These are phyloP conservation scores for Multifurca ochricompacta DNA, from an alignment of 768 basidiomycete genomes.

Conservation along the genomic window DNA sequence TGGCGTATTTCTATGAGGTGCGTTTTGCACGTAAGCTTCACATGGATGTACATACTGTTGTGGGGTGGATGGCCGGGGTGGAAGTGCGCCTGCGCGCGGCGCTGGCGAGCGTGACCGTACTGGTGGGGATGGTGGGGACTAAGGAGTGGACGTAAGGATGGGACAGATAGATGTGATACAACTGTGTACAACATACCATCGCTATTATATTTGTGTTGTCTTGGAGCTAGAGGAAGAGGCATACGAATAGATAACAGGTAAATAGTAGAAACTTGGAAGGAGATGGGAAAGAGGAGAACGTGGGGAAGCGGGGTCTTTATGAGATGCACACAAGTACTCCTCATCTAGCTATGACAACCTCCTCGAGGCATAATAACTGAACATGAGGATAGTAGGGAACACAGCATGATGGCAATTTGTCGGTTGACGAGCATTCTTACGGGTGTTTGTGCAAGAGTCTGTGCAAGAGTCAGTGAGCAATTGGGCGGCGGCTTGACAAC, in stretches of 20 bases:
- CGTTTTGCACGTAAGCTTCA: background rate
- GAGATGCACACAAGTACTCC: background rate
- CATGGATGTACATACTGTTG: background rate
- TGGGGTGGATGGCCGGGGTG: background rate
- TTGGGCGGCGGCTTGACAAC: too few relatives aligned
- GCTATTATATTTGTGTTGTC: background rate
- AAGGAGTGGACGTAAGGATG: background rate
- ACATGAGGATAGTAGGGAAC: background rate
- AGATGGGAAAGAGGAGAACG: background rate
- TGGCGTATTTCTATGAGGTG: background rate
- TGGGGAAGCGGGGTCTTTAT: conserved; percentile 5
- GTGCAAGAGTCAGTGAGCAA: background rate
- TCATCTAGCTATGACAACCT: background rate
- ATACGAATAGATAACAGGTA: conserved; percentile 11
- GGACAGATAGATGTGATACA: background rate
- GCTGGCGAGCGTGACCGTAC: conserved; percentile 8
- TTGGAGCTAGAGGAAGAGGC: background rate
- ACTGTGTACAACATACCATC: conserved; percentile 6
- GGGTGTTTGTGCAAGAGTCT: background rate
- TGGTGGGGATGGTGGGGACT: conserved; percentile 9
- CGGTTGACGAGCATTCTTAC: background rate
- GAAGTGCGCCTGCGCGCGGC: conserved; percentile 1
- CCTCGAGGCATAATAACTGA: background rate
- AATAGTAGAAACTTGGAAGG: background rate
- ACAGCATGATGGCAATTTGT: background rate